Evolutionary conservation across 805 yeast genomes (phyloP).

Genomic region (Saturnispora saitoi): DNA sequence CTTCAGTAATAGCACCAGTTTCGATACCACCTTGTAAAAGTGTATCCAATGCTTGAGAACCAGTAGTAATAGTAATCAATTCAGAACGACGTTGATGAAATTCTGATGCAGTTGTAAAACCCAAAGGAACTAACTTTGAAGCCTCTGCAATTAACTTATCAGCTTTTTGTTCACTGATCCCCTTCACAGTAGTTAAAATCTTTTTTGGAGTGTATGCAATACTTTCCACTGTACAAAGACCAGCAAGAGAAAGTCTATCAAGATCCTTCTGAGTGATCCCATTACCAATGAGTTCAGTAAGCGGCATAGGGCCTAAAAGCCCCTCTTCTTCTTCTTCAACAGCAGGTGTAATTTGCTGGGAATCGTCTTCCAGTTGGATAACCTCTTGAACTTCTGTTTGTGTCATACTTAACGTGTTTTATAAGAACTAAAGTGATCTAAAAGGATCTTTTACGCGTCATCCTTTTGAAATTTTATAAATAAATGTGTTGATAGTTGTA

Average conservation of each 20-base stretch:
- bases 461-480: not conserved
- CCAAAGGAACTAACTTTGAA: conserved; percentile 82
- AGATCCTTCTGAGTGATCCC: conserved; percentile 80
- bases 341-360: not conserved
- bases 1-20: conserved; percentile 93
- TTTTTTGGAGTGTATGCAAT: conserved; percentile 91
- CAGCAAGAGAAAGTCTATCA: conserved; percentile 71
- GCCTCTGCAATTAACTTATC: conserved; percentile 79
- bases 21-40: conserved; percentile 94
- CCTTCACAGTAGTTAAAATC: conserved; percentile 67
- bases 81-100: conserved; percentile 85
- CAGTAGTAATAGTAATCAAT: conserved; percentile 88
- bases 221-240: conserved; percentile 83
- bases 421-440: not conserved
- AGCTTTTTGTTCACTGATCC: conserved; percentile 93
- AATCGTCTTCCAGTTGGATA: conserved; percentile 1
- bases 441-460: conserved; percentile 4
- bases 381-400: conserved; percentile 3
- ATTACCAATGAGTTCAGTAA: conserved; percentile 56
- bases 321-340: conserved; percentile 42
- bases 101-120: conserved; percentile 95
- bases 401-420: not conserved
- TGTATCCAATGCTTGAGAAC: conserved; percentile 89
- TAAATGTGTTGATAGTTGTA: not conserved
- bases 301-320: conserved; percentile 45